These are phyloP conservation scores for Alternaria gaisen DNA, from an alignment of 2,329 filamentous ascomycete species.

Conservation along the genomic window DNA sequence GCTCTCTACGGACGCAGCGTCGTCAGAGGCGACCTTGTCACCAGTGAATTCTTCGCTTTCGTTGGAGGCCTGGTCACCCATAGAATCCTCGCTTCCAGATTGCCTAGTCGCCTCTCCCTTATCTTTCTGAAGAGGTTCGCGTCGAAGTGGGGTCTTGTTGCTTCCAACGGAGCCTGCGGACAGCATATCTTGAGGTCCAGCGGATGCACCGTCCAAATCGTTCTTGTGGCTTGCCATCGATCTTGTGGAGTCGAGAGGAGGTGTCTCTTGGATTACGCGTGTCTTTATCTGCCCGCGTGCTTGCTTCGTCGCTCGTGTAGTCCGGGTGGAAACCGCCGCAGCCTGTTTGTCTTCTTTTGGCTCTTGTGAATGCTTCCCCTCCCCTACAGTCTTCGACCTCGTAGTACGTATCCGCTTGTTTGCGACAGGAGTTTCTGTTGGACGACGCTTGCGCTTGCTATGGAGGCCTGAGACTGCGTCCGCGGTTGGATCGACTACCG, in stretches of 20 bases:
- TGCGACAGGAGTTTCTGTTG: background rate
- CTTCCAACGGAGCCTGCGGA: no score
- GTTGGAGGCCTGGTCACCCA: no score
- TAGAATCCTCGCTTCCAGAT: no score
- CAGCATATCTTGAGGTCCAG: no score
- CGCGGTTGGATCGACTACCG: background rate
- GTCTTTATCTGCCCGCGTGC: background rate
- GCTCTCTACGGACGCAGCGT: no score
- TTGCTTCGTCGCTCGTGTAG: background rate
- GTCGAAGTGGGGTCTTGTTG: no score
- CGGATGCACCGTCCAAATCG: background rate
- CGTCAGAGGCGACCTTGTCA: no score
- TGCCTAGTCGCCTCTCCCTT: accelerated
- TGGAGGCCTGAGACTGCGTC: background rate
- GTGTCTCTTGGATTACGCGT: background rate
- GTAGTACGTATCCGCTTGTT: background rate
- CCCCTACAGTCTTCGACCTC: background rate
- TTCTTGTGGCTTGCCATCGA: background rate
- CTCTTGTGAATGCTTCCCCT: background rate
- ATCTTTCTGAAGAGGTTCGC: no score
- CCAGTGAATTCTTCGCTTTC: no score
- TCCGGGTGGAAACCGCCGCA: background rate
- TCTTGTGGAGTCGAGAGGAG: background rate
- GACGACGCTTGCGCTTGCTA: background rate
- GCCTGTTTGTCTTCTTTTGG: background rate